Percentiles rank a stretch among this genome's conserved stretches.
phyloP scores from a whole-genome alignment of 1,284 basidiomycete genomes.

The Sparassis latifolia region DNA sequence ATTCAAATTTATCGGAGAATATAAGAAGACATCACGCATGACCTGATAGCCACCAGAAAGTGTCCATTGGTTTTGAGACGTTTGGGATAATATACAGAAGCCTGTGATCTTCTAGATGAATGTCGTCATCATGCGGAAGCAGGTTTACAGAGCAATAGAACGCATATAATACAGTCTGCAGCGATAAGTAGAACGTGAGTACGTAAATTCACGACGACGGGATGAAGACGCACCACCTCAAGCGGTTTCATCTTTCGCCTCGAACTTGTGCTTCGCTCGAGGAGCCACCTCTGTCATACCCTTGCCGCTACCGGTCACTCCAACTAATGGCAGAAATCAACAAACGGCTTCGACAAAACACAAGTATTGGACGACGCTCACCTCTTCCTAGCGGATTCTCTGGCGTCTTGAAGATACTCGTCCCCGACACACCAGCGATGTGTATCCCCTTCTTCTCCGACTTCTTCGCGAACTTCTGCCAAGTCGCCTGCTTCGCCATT shows the following conservation, averaged over 20 bases:
- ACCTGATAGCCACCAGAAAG: background rate
- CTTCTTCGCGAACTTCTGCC: conserved; percentile 99
- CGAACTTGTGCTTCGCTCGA: conserved; percentile 80
- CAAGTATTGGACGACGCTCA: conserved; percentile 26
- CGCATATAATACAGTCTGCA: background rate
- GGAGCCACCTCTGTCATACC: conserved; percentile 82
- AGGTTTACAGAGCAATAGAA: conserved; percentile 1
- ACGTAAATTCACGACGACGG: too few relatives aligned
- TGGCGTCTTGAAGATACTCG: conserved; percentile 94
- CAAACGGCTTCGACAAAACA: background rate
- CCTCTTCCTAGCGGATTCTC: conserved; percentile 89
- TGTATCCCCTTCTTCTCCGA: conserved; percentile 92
- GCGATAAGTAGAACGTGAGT: too few relatives aligned
- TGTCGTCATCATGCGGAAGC: conserved; percentile 1
- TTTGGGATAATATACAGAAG: background rate
- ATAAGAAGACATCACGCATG: background rate
- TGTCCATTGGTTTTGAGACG: background rate
- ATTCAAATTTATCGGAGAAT: background rate
- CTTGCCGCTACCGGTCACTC: conserved; percentile 90
- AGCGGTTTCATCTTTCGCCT: conserved; percentile 27
- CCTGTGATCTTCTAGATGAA: background rate
- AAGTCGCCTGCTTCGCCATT: conserved; percentile 81
- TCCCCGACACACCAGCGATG: conserved; percentile 81
- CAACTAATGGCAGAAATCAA: conserved; percentile 48
- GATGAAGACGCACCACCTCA: conserved; percentile 1